phyloP scores from a whole-genome alignment of 768 basidiomycete species.

The Boletus reticulatus region DNA sequence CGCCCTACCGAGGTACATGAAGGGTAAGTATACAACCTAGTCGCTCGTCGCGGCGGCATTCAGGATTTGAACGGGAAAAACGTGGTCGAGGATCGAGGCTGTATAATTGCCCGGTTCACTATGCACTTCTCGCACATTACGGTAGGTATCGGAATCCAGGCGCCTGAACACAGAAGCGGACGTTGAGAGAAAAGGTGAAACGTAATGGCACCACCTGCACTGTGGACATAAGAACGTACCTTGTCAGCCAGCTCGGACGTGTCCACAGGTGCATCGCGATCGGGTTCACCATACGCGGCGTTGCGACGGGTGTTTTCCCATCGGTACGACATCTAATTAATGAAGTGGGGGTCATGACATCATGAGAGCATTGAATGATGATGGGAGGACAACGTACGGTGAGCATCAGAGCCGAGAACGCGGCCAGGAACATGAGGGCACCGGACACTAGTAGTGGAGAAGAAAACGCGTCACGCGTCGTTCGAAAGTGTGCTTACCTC shows the following conservation, averaged over 20 bases:
- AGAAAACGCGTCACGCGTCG: no score
- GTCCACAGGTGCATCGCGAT: constrained; percentile 52
- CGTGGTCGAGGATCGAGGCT: no score
- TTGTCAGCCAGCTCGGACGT: constrained; percentile 66
- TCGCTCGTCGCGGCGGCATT: no score
- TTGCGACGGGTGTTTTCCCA: constrained; percentile 59
- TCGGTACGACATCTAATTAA: constrained; percentile 55
- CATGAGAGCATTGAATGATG: neutral
- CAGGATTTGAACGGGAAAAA: no score
- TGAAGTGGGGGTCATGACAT: neutral
- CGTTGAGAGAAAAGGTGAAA: neutral
- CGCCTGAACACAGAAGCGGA: constrained; percentile 37
- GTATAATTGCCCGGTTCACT: neutral
- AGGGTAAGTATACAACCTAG: no score
- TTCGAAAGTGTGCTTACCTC: neutral
- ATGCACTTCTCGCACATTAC: constrained; percentile 1
- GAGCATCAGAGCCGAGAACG: constrained; percentile 20
- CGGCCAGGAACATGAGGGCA: constrained; percentile 24
- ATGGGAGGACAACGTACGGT: constrained; percentile 12
- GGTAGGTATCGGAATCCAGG: constrained; percentile 58
- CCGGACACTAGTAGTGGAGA: constrained; percentile 15
- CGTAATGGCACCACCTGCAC: no score
- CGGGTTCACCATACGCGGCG: constrained; percentile 48
- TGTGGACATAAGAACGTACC: neutral
- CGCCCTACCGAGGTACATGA: no score